Evolutionary conservation across 768 basidiomycete species (phyloP).

Genomic region (Strobilomyces echinocephalus): DNA sequence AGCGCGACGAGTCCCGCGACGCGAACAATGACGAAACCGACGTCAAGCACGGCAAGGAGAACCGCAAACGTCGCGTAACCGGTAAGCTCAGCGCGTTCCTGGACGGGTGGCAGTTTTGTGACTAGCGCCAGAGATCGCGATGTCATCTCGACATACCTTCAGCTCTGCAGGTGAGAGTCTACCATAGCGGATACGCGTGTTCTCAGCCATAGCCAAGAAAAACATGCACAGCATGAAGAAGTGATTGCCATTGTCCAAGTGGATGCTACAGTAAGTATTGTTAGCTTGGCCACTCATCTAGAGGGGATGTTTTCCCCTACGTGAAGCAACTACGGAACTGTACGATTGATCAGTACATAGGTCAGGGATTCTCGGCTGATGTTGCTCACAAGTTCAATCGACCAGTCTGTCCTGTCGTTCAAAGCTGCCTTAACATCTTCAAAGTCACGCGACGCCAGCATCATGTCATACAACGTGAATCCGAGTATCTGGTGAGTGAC

Average conservation of each 20-base stretch:
- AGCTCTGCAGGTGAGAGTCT: constrained; percentile 21
- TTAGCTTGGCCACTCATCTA: background rate
- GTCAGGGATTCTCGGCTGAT: too few relatives aligned
- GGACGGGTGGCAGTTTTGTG: background rate
- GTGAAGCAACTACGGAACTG: constrained; percentile 15
- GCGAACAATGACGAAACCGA: constrained; percentile 19
- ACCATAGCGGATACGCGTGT: constrained; percentile 15
- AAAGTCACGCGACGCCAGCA: constrained; percentile 17
- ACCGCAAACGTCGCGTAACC: constrained; percentile 15
- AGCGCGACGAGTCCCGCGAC: constrained; percentile 9
- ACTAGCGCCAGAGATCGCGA: background rate
- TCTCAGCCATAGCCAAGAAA: constrained; percentile 19
- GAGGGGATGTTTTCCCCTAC: background rate
- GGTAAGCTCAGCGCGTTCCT: constrained; percentile 13
- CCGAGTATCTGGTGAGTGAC: background rate
- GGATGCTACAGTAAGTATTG: constrained; percentile 13
- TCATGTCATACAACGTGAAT: constrained; percentile 16
- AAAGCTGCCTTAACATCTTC: constrained; percentile 16
- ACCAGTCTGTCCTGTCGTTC: constrained; percentile 17
- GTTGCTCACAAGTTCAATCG: constrained; percentile 21
- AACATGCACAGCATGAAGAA: constrained; percentile 14
- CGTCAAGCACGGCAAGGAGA: constrained; percentile 17
- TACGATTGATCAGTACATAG: too few relatives aligned
- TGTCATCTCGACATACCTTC: constrained; percentile 13
- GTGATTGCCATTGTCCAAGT: constrained; percentile 4